Evolutionary conservation across 176 grass and related monocot species (phyloP), one percentile per base, ranked within the genome.

Genomic region (Tuctoria greenei): DNA sequence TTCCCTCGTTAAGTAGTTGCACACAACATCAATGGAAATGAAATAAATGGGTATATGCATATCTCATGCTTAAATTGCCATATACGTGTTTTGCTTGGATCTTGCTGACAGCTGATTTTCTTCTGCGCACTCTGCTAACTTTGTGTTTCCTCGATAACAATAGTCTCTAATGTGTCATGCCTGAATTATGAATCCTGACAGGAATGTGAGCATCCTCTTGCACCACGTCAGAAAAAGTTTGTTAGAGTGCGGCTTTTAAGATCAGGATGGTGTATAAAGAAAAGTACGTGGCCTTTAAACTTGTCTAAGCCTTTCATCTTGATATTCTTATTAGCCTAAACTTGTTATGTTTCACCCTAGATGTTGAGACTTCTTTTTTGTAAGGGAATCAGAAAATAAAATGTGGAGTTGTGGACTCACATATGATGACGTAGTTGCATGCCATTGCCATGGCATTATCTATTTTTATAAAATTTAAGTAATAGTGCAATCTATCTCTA

Each of bases 201-300:
- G 95, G 95, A 99, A 77, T 95, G 84, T 75, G 91, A 92, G 68
- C 91, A 95, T 68, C 71, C 95, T 80, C 72, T 92, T 72, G 89
- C 70, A 0, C 76, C 82, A 57, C 61, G 8, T 18, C 95, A 92
- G 35, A 90, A 62, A 64, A 99, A 95, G 59, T 95, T 90, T 82
- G 95, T 99, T 76, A 82, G 91, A 66, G 91, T 95, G 57, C 83
- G 31, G 73, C 87, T 88, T 72, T 87, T 90, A 57, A 90, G 87
- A 90, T 99, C 95, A 4, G 91, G 91, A 66, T 95, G 91, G 91
- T 83, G 89, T 82, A 95, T 99, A 27, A 81, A 77, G 74, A 92
- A 92, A 92, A 75, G 95, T 86, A 99, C 51, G 87, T 61, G 27
- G 61, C 14, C 57, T 20, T 47, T 1, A 72, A 21, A 39, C 47